phyloP scores from a whole-genome alignment of 257 asterid species.

The Solanum chiquidenum region DNA sequence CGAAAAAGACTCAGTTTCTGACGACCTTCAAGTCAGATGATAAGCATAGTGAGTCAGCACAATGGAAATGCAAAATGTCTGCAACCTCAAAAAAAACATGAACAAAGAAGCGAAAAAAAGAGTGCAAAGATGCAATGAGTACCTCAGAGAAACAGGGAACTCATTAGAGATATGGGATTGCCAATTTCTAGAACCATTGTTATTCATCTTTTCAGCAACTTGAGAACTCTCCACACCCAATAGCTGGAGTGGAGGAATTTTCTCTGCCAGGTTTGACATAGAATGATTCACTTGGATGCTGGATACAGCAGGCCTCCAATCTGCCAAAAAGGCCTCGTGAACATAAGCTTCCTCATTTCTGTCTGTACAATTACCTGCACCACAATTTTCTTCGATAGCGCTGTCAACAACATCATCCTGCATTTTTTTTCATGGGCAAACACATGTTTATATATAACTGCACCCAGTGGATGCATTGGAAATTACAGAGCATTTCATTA shows the following conservation, averaged over 20 bases:
- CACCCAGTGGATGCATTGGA: neutral
- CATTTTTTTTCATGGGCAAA: neutral
- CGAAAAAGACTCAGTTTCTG: constrained; percentile 29
- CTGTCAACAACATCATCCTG: constrained; percentile 62
- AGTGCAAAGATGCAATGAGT: constrained; percentile 1
- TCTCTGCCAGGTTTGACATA: neutral
- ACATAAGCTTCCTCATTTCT: constrained; percentile 86
- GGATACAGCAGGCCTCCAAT: constrained; percentile 62
- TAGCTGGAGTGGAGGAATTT: constrained; percentile 9
- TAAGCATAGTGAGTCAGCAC: constrained; percentile 10
- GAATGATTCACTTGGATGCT: constrained; percentile 21
- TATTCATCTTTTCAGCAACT: constrained; percentile 23
- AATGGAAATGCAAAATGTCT: constrained; percentile 1
- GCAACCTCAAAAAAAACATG: neutral
- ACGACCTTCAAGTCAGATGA: constrained; percentile 29
- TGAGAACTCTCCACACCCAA: constrained; percentile 26
- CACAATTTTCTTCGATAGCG: constrained; percentile 36
- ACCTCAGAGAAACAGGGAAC: constrained; percentile 46
- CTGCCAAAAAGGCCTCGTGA: constrained; percentile 95
- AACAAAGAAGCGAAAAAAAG: neutral
- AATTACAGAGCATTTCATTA: neutral
- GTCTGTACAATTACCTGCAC: constrained; percentile 31
- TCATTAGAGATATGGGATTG: constrained; percentile 24
- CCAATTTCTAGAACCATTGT: constrained; percentile 16
- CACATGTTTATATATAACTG: neutral